Evolutionary conservation across 345 rosid genomes (phyloP).

Genomic region (Erodium maritimum): DNA sequence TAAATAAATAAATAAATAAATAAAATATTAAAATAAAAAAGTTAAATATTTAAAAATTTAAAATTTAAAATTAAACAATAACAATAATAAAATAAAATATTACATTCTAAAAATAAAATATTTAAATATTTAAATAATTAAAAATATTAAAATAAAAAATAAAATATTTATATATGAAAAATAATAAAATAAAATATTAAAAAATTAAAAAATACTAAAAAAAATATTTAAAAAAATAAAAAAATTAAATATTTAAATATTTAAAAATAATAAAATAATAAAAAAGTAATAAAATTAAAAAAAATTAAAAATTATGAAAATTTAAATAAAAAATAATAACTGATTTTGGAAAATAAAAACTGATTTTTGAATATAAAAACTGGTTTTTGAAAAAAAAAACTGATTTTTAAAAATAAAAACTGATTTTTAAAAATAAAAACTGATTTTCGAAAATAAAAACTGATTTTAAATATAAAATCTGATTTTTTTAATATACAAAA

Average conservation of each 20-base stretch:
- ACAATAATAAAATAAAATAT: not conserved
- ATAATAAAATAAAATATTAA: not conserved
- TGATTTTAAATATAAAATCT: too few species aligned
- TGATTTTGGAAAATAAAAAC: too few species aligned
- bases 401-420: too few species aligned
- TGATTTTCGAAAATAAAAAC: too few species aligned
- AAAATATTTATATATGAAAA: not conserved
- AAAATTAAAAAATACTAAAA: not conserved
- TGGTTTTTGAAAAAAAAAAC: too few species aligned
- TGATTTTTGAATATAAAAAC: too few species aligned
- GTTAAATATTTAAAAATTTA: not conserved
- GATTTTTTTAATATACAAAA: too few species aligned
- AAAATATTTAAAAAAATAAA: not conserved
- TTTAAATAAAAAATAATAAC: not conserved
- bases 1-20: not conserved
- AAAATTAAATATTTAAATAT: not conserved
- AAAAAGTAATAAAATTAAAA: not conserved
- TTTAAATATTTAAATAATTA: not conserved
- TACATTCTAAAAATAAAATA: not conserved
- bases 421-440: too few species aligned
- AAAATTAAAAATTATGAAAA: not conserved
- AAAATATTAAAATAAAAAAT: not conserved
- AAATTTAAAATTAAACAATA: not conserved
- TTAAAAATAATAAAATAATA: not conserved
- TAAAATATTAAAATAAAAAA: not conserved